A percentile compares a stretch with the other conserved stretches of the same genome.
Conservation (phyloP, 345 rosid genomes). For the Toxicodendron radicans region DNA sequence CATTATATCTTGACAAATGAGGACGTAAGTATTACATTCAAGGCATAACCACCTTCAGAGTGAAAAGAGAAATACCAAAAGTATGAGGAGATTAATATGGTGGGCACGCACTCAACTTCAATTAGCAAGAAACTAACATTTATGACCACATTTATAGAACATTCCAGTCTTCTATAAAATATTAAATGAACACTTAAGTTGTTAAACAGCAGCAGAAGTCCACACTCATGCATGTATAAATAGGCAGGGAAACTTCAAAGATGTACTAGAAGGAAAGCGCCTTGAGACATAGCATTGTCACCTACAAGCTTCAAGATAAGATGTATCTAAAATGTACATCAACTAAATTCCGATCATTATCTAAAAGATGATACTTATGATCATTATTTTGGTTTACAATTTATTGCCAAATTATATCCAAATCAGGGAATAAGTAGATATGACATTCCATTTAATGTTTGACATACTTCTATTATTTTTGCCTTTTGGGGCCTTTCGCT, state of each 20-base stretch:
- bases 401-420: not conserved
- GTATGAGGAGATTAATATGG: not conserved
- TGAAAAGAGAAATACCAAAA: not conserved
- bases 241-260: not conserved
- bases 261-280: not conserved
- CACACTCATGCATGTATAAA: slow-evolving; percentile 4
- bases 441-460: too few relatives aligned
- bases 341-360: not conserved
- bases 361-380: not conserved
- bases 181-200: not conserved
- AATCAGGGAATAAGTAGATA: not conserved
- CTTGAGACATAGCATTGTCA: not conserved
- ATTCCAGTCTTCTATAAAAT: not conserved
- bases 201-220: not conserved
- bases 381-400: not conserved
- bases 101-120: not conserved
- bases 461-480: too few relatives aligned
- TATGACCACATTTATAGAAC: not conserved
- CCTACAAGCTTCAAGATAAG: not conserved
- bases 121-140: not conserved
- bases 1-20: too few relatives aligned
- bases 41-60: not conserved
- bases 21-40: not conserved
- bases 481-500: too few relatives aligned
- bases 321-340: not conserved